Evolutionary conservation across 1,139 yeast genomes (phyloP).

Genomic region (Saccharomyces hybrid): DNA sequence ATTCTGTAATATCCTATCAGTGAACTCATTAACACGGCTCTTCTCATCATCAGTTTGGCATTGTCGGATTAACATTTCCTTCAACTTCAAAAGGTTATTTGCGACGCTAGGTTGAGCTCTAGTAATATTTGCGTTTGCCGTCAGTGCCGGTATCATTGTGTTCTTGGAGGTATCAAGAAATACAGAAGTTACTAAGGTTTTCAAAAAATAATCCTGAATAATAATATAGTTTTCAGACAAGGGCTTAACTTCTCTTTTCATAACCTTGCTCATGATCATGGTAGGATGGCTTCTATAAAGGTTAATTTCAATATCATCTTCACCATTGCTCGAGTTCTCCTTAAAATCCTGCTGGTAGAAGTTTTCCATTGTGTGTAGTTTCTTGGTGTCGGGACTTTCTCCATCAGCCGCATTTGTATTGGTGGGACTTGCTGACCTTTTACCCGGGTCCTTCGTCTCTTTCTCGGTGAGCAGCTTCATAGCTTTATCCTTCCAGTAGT

Average conservation of each 20-base stretch:
- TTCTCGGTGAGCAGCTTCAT: constrained; percentile 6
- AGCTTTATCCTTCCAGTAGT: constrained; percentile 24
- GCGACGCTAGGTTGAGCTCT: constrained; percentile 18
- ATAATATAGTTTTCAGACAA: too few relatives aligned
- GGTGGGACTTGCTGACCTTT: constrained; percentile 6
- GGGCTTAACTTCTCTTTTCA: too few relatives aligned
- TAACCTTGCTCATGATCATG: too few relatives aligned
- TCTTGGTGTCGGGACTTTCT: neutral
- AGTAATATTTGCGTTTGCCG: constrained; percentile 18
- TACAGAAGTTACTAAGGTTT: too few relatives aligned
- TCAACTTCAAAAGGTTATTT: constrained; percentile 17
- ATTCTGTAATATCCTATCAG: constrained; percentile 23
- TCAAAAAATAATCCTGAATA: too few relatives aligned
- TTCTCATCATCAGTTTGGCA: constrained; percentile 17
- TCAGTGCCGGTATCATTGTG: constrained; percentile 26
- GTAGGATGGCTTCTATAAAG: too few relatives aligned
- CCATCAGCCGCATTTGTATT: neutral
- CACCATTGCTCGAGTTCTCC: neutral
- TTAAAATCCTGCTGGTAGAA: neutral
- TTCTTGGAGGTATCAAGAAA: constrained; percentile 22
- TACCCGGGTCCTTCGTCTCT: constrained; percentile 3
- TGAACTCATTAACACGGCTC: constrained; percentile 20
- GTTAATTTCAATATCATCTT: neutral
- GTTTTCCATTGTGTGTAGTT: neutral
- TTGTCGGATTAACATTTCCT: constrained; percentile 18